Conservation (phyloP, 2,329 filamentous ascomycete species). For the Sporothrix schenckii region DNA sequence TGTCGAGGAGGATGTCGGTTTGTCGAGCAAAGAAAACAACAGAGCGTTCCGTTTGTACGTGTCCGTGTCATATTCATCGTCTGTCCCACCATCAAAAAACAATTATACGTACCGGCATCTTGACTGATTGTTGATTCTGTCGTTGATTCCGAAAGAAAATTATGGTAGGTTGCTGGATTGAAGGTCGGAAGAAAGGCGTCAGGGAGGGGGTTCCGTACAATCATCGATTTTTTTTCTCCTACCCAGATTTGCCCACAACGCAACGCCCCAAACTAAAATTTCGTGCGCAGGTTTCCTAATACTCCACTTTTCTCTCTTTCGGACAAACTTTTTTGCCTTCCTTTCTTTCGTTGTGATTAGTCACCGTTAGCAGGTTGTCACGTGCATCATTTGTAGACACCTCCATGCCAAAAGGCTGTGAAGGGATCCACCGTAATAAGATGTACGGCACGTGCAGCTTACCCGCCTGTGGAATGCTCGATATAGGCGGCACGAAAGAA, state of each 20-base stretch:
- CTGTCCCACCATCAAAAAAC: not conserved
- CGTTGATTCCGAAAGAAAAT: constrained; percentile 40
- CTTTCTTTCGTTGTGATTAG: not conserved
- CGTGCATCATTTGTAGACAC: not conserved
- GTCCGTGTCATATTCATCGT: constrained; percentile 4
- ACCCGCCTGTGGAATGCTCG: constrained; percentile 5
- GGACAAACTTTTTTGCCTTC: constrained; percentile 31
- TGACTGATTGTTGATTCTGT: constrained; percentile 43
- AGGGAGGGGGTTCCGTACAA: constrained; percentile 29
- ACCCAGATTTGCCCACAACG: constrained; percentile 21
- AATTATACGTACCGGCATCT: constrained; percentile 46
- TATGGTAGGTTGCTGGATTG: constrained; percentile 31
- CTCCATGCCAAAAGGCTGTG: constrained; percentile 1
- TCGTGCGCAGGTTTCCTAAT: constrained; percentile 31
- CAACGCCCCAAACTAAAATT: constrained; percentile 30
- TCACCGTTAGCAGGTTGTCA: not conserved
- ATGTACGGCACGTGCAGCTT: constrained; percentile 19
- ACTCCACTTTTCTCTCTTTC: constrained; percentile 4
- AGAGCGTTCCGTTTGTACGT: constrained; percentile 19
- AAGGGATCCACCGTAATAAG: constrained; percentile 10
- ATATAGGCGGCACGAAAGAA: too few relatives aligned
- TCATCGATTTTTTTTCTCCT: constrained; percentile 30
- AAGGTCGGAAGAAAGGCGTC: constrained; percentile 36
- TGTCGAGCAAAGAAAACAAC: not conserved
- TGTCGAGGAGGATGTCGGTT: not conserved